Conservation (phyloP, 1,284 basidiomycete genomes). For the Puccinia triticina region DNA sequence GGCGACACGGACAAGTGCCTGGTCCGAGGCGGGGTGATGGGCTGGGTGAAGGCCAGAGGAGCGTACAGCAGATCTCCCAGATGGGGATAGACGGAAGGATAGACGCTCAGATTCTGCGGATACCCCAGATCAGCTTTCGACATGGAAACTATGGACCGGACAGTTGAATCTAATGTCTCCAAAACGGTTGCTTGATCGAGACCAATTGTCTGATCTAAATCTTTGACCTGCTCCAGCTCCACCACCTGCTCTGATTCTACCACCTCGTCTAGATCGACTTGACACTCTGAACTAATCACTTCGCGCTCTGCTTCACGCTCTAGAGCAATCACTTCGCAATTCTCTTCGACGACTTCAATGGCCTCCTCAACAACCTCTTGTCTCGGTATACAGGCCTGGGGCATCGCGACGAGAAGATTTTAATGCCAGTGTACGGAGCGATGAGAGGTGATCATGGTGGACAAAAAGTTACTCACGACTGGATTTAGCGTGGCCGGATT, state of each 20-base stretch:
- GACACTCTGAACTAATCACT: neutral
- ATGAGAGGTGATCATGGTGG: neutral
- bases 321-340: neutral
- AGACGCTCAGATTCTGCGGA: constrained; percentile 26
- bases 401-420: too few relatives aligned
- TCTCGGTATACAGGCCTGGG: neutral
- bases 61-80: neutral
- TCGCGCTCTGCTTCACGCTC: too few relatives aligned
- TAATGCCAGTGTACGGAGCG: too few relatives aligned
- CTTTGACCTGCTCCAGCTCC: neutral
- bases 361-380: constrained; percentile 5
- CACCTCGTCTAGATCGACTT: too few relatives aligned
- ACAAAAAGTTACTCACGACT: neutral
- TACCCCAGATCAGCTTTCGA: neutral
- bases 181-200: neutral
- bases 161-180: neutral
- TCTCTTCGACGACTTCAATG: neutral
- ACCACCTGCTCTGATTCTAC: neutral
- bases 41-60: neutral
- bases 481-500: neutral
- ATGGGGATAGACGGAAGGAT: constrained; percentile 31
- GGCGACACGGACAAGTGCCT: too few relatives aligned
- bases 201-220: neutral
- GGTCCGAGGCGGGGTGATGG: neutral
- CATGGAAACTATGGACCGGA: neutral